phyloP scores from a whole-genome alignment of 2,329 filamentous ascomycete species.

The Proliferodiscus dingleyae region DNA sequence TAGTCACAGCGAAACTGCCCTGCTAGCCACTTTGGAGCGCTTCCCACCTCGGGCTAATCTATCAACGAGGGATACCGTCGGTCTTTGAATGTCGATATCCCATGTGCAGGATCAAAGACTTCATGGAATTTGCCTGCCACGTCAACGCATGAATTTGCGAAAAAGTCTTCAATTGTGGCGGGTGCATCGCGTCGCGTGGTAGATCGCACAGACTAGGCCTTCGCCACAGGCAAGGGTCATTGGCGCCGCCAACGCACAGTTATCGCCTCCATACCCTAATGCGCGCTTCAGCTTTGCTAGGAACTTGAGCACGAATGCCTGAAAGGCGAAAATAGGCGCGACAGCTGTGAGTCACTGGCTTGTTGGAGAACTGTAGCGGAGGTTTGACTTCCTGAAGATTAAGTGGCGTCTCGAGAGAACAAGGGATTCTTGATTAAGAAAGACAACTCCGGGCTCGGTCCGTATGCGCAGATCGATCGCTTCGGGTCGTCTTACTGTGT shows the following conservation, averaged over 20 bases:
- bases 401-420: neutral
- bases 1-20: conserved; percentile 15
- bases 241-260: conserved; percentile 24
- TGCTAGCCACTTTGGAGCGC: neutral
- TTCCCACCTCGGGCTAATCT: conserved; percentile 5
- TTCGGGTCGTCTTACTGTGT: neutral
- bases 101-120: conserved; percentile 4
- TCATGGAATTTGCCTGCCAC: conserved; percentile 18
- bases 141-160: conserved; percentile 15
- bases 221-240: conserved; percentile 22
- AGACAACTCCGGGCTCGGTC: neutral
- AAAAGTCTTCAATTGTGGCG: conserved; percentile 12
- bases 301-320: conserved; percentile 13
- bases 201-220: conserved; percentile 11
- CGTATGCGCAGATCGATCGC: neutral
- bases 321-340: neutral
- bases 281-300: conserved; percentile 28
- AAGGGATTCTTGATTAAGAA: neutral
- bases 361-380: neutral
- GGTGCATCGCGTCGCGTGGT: conserved; percentile 11
- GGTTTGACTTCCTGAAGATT: neutral
- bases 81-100: conserved; percentile 2
- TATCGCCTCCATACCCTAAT: conserved; percentile 15
- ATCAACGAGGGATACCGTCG: conserved; percentile 4
- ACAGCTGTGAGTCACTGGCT: conserved; percentile 8